These are phyloP conservation scores for Tetrahymena malaccensis DNA, from an alignment of 73 alveolate species.

Conservation along the genomic window DNA sequence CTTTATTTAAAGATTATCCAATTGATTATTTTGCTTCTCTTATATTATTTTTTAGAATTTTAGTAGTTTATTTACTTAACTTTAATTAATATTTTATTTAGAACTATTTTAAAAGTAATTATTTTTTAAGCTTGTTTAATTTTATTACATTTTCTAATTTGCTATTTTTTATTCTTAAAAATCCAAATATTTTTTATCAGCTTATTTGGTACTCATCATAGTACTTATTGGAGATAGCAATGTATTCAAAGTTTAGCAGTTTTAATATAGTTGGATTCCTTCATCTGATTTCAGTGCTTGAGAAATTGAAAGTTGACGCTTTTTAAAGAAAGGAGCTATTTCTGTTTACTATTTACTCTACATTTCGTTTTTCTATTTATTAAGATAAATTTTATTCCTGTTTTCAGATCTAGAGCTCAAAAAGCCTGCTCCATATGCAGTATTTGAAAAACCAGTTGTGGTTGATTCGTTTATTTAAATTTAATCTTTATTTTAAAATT, in stretches of 20 bases:
- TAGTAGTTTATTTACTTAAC: background rate
- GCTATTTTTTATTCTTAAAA: background rate
- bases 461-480: background rate
- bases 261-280: background rate
- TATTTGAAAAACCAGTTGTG: background rate
- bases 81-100: background rate
- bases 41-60: background rate
- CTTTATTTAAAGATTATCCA: background rate
- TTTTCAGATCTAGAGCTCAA: background rate
- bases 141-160: too few species aligned
- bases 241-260: too few species aligned
- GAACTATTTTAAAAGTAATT: background rate
- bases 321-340: background rate
- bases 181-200: background rate
- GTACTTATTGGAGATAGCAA: background rate
- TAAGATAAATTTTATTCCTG: background rate
- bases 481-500: too few species aligned
- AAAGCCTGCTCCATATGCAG: background rate
- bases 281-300: background rate
- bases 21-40: background rate
- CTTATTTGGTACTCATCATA: too few species aligned
- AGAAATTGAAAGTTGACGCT: background rate
- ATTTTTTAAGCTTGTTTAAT: background rate
- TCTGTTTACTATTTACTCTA: background rate
- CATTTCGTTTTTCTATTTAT: too few species aligned